Percentiles rank a stretch among this genome's conserved stretches.
Conservation (phyloP, 768 basidiomycete genomes). For the Gymnopilus junonius region DNA sequence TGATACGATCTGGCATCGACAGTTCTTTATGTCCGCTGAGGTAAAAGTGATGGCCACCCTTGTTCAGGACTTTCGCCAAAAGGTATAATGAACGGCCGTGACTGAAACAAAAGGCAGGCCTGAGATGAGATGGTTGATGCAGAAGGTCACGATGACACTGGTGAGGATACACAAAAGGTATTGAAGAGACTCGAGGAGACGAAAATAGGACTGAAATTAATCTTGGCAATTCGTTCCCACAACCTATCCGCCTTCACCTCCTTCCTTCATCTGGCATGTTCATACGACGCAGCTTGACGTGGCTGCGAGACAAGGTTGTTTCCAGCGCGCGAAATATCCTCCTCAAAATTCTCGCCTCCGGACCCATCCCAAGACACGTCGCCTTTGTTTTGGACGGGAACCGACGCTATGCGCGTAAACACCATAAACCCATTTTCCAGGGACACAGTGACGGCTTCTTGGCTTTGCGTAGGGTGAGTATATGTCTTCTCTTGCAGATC, state of each 20-base stretch:
- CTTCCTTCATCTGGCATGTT: slow-evolving; percentile 21
- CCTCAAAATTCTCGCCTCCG: slow-evolving; percentile 71
- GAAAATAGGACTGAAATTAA: not conserved
- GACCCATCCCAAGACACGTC: slow-evolving; percentile 88
- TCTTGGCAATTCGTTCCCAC: not conserved
- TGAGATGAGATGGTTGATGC: no score
- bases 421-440: slow-evolving; percentile 65
- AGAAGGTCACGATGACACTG: no score
- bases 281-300: slow-evolving; percentile 30
- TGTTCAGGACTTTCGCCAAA: no score
- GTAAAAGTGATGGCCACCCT: no score
- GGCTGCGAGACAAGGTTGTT: slow-evolving; percentile 35
- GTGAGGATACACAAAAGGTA: no score
- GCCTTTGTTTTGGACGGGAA: slow-evolving; percentile 99
- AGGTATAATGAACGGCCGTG: no score
- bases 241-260: not conserved
- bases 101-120: no score
- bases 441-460: slow-evolving; percentile 89
- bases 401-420: slow-evolving; percentile 80
- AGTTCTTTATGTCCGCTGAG: no score
- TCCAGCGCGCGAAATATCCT: slow-evolving; percentile 49
- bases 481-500: not conserved
- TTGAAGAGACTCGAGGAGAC: no score
- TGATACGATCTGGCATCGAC: no score
- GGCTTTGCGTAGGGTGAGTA: slow-evolving; percentile 75